Evolutionary conservation across 78 protist genomes (phyloP), one percentile per base, ranked within the genome.

Genomic region (Chrysochromulina tobinii): DNA sequence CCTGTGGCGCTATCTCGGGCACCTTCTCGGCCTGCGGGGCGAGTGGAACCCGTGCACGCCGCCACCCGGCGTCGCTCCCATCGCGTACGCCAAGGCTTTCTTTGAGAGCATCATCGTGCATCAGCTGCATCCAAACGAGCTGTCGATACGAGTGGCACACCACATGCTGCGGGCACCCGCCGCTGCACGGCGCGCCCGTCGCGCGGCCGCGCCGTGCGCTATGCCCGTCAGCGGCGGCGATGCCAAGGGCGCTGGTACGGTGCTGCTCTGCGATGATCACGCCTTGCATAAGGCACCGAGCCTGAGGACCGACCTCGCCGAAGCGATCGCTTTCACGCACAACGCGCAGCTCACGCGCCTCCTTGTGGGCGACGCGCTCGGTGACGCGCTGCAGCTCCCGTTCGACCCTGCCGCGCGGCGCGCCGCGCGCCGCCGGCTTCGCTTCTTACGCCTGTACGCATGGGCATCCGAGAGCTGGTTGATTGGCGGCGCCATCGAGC

Each of bases 1-100:
- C 81, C 51, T 88, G 20, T 88, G 90, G 90, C 90, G 90, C 14
- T 88, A 68, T 61, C 48, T 88, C 81, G 90, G 90, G 6, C 51
- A 59, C 53, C 81, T 88, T 8, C 53, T 88, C 54, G 90, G 90
- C 48, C 3, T 88, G 3, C 18, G 6, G 64, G 90, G 68, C 51
- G 90, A 88, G 23, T 15, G 1, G 23, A 53, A 68, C 81, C 48
- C 61, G 25, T 68, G 61, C 27, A 6, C 25, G 21, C 38, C 38
- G 38, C 38, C 38, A 38, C 38, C 38, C 38, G 38, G 38, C 38
- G 38, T 38, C 38, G 50, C 51, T 6, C 21, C 20, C 59, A 48
- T 58, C 23, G 21, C 27, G 53, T 7, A 15, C 50, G 89, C 89
- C 6, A 54, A 58, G 25, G 89, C 68, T 18, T 1, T 1, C 25